These are phyloP conservation scores for Gigaspora rosea DNA, from an alignment of 192 early-diverging fungal genomes.

Conservation along the genomic window DNA sequence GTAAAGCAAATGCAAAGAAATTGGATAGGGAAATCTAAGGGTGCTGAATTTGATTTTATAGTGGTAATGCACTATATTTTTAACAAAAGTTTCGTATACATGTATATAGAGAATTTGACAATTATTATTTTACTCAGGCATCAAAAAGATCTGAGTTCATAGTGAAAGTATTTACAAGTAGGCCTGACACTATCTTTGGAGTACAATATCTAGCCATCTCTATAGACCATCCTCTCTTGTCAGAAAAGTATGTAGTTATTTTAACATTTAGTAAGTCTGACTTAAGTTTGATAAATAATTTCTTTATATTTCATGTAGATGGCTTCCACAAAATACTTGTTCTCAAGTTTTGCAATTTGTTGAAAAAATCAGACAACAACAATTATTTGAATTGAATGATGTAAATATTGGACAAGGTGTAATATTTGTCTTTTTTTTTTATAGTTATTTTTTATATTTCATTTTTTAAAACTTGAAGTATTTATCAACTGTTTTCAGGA, in stretches of 20 bases:
- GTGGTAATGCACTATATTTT: slow-evolving; percentile 31
- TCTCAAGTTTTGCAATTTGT: slow-evolving; percentile 35
- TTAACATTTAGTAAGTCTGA: slow-evolving; percentile 16
- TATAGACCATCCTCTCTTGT: slow-evolving; percentile 62
- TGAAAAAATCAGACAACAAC: slow-evolving; percentile 8
- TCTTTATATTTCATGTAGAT: neutral
- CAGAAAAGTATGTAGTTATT: slow-evolving; percentile 28
- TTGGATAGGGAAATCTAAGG: slow-evolving; percentile 91
- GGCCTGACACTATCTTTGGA: slow-evolving; percentile 77
- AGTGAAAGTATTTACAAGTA: slow-evolving; percentile 74
- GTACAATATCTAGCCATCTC: slow-evolving; percentile 73
- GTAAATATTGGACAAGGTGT: slow-evolving; percentile 40
- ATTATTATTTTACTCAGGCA: neutral
- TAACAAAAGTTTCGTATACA: neutral
- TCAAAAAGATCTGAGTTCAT: neutral
- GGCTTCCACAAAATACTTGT: slow-evolving; percentile 4
- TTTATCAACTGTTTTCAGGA: slow-evolving; percentile 34
- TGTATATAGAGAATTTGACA: too few species aligned
- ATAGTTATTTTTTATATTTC: neutral
- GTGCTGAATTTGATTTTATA: slow-evolving; percentile 70
- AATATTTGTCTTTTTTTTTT: neutral
- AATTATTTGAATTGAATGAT: neutral
- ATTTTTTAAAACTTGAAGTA: neutral
- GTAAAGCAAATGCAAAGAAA: slow-evolving; percentile 88
- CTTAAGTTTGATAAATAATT: neutral